Conservation (phyloP, 2,329 filamentous ascomycete species). For the Cadophora luteo-olivacea region DNA sequence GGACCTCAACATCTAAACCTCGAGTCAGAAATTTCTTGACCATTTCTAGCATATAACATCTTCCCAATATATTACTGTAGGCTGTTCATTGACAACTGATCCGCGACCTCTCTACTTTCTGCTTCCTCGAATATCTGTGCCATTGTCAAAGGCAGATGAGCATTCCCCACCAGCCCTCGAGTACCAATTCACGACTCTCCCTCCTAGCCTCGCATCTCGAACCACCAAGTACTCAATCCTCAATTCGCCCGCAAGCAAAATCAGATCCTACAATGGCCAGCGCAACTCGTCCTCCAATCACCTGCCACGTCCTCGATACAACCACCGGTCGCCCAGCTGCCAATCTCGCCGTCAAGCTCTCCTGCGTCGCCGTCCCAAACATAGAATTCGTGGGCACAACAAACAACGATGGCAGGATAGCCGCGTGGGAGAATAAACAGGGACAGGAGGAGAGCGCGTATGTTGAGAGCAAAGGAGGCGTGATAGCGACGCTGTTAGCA, state of each 20-base stretch:
- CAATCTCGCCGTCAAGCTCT: constrained; percentile 64
- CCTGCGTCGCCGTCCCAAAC: constrained; percentile 43
- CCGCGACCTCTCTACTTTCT: too few relatives aligned
- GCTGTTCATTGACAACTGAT: too few relatives aligned
- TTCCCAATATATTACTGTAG: too few relatives aligned
- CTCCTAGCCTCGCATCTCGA: neutral
- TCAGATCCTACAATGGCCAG: constrained; percentile 23
- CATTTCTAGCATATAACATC: too few relatives aligned
- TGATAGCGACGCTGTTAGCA: constrained; percentile 6
- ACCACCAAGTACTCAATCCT: too few relatives aligned
- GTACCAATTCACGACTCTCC: neutral
- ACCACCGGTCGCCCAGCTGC: constrained; percentile 73
- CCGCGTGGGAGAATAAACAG: constrained; percentile 57
- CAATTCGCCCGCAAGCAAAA: too few relatives aligned
- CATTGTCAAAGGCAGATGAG: neutral
- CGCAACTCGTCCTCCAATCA: constrained; percentile 65
- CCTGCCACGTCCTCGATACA: constrained; percentile 87
- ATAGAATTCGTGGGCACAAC: constrained; percentile 69
- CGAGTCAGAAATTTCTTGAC: too few relatives aligned
- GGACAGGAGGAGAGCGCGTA: constrained; percentile 27
- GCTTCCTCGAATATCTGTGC: too few relatives aligned
- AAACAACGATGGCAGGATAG: constrained; percentile 78
- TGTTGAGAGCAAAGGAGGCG: constrained; percentile 21
- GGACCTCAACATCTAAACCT: neutral
- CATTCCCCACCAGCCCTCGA: neutral